These are phyloP conservation scores for Globisporangium alternatum DNA, from an alignment of 352 stramenopile species.

Conservation along the genomic window DNA sequence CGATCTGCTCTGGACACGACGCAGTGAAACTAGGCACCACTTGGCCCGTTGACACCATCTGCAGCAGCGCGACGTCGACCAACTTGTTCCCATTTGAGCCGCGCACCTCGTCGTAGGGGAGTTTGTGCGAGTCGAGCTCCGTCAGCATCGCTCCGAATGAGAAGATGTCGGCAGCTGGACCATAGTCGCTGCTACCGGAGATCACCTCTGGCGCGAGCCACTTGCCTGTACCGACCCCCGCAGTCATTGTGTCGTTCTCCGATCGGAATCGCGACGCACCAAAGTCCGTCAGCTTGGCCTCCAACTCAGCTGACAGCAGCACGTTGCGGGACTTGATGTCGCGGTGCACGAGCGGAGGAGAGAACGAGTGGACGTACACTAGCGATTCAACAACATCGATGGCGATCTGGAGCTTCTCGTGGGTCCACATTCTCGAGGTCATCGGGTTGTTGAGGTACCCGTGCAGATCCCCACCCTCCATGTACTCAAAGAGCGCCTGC, in stretches of 20 bases:
- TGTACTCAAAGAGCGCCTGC: too few species aligned
- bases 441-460: too few species aligned
- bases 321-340: constrained; percentile 29
- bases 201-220: constrained; percentile 67
- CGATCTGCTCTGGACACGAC: constrained; percentile 35
- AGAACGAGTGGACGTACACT: constrained; percentile 16
- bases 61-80: constrained; percentile 44
- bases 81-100: constrained; percentile 32
- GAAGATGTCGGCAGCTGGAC: constrained; percentile 50
- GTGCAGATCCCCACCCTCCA: too few species aligned
- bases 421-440: too few species aligned
- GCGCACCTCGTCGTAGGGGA: constrained; percentile 46
- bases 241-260: constrained; percentile 50
- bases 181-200: constrained; percentile 39
- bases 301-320: constrained; percentile 25
- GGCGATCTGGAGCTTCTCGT: too few species aligned
- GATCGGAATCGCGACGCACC: constrained; percentile 43
- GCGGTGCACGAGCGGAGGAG: constrained; percentile 17
- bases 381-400: too few species aligned
- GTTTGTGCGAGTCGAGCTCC: constrained; percentile 50
- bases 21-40: constrained; percentile 30
- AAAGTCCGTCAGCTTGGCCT: constrained; percentile 71
- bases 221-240: constrained; percentile 38
- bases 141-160: constrained; percentile 55
- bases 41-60: constrained; percentile 33